Evolutionary conservation across 225 moss, liverwort and hornwort genomes (phyloP).

Genomic region (Sphagnum contortum): DNA sequence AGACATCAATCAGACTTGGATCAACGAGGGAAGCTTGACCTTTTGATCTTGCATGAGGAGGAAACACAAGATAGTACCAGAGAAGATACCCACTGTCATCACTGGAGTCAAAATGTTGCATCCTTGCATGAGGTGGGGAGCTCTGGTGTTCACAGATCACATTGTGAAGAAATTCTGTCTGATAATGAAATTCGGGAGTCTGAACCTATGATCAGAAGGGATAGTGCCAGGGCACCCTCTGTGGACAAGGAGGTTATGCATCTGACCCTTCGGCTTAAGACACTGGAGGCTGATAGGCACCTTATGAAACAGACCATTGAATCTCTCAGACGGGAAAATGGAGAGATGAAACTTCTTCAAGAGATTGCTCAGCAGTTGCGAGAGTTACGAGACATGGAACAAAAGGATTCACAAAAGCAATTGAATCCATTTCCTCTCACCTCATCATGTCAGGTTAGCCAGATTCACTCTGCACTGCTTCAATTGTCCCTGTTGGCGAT

Average conservation of each 20-base stretch:
- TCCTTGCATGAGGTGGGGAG: no score
- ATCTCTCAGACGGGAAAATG: slow-evolving; percentile 59
- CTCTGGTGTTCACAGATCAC: no score
- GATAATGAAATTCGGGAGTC: not conserved
- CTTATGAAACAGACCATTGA: slow-evolving; percentile 72
- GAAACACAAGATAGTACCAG: not conserved
- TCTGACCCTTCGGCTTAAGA: slow-evolving; percentile 44
- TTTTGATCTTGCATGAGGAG: slow-evolving; percentile 17
- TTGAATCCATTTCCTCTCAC: slow-evolving; percentile 15
- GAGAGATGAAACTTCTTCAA: slow-evolving; percentile 68
- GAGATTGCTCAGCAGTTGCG: slow-evolving; percentile 52
- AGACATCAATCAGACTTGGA: slow-evolving; percentile 21
- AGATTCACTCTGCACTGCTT: not conserved
- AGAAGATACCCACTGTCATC: no score
- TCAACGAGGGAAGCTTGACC: slow-evolving; percentile 47
- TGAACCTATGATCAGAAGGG: slow-evolving; percentile 15
- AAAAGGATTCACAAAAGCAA: slow-evolving; percentile 18
- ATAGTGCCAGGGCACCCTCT: not conserved
- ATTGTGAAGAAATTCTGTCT: no score
- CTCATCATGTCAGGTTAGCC: slow-evolving; percentile 50
- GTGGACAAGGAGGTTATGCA: slow-evolving; percentile 40
- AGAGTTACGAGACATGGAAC: slow-evolving; percentile 43
- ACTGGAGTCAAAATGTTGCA: no score
- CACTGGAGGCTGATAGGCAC: slow-evolving; percentile 67
- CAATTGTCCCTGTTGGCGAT: not conserved